Base-by-base conservation (phyloP, 2,329 filamentous ascomycete genomes). In the Penicillium sp. region DNA sequence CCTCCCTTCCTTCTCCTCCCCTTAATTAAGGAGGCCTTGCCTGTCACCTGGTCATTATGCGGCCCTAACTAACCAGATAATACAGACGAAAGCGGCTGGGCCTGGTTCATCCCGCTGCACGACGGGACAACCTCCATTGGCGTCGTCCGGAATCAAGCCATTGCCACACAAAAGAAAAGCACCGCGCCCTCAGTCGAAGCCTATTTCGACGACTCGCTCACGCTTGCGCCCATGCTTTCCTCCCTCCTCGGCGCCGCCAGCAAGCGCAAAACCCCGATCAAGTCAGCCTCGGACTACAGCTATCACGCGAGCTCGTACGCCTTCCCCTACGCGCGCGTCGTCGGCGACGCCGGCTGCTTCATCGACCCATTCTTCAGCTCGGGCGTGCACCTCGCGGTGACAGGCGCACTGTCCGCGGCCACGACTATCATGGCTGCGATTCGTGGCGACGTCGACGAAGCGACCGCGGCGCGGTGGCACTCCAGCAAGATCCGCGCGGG, bases 341-440 rank as follows among this genome's bases (percentile, higher is more conserved):
- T 54, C 35, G 51, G 51, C 41, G 82, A 84, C 61, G 82, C 82
- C 0, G 82, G 80, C 1, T 79, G 76, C 64, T 84, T 84, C 64
- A 82, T 84, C 61, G 82, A 84, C 60, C 81, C 81, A 0, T 79
- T 76, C 61, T 84, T 84, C 70, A 82, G 79, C 0, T 84, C 81
- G 0, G 82, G 82, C 9, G 75, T 81, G 3, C 82, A 84, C 62
- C 69, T 84, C 1, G 82, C 82, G 1, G 41, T 84, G 0, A 62
- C 72, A 0, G 71, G 76, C 17, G 82, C 71, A 4, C 74, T 85
- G 0, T 80, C 82, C 0, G 82, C 83, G 0, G 82, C 81, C 1
- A 71, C 70, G 0, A 81, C 82, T 0, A 82, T 84, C 19, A 66
- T 67, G 3, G 81, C 82, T 0, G 66, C 75, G 0, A 71, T 75